Percentiles rank a stretch among this genome's conserved stretches.
These are phyloP conservation scores for Penicillium bialowiezense DNA, from an alignment of 495 filamentous ascomycete genomes.

Conservation along the genomic window DNA sequence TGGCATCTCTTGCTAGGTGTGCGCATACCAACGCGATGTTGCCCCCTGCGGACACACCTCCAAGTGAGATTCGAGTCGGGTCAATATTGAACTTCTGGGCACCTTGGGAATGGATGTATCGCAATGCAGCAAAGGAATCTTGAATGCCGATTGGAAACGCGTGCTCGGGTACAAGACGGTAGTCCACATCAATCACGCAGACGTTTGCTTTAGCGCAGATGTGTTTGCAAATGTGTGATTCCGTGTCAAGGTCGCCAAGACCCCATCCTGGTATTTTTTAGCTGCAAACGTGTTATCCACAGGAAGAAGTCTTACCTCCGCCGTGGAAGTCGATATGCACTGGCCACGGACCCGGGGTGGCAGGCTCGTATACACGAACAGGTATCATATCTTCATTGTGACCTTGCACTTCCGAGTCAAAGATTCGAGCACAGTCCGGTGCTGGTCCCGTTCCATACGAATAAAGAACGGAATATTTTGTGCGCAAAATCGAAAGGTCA, in stretches of 20 bases:
- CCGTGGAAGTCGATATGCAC: constrained; percentile 51
- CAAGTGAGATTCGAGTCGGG: constrained; percentile 41
- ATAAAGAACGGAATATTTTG: constrained; percentile 30
- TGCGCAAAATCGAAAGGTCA: constrained; percentile 22
- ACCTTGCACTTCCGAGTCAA: constrained; percentile 34
- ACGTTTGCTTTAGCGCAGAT: constrained; percentile 33
- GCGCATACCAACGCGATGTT: constrained; percentile 45
- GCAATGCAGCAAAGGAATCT: constrained; percentile 44
- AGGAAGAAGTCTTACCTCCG: constrained; percentile 11
- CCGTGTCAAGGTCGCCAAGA: constrained; percentile 44
- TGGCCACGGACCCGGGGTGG: constrained; percentile 39
- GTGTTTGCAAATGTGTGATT: constrained; percentile 33
- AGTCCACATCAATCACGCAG: constrained; percentile 51
- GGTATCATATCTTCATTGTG: constrained; percentile 40
- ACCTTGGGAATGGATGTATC: constrained; percentile 21
- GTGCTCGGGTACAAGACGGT: constrained; percentile 48
- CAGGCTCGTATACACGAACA: constrained; percentile 44
- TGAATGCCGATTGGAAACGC: constrained; percentile 45
- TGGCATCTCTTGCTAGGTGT: constrained; percentile 48
- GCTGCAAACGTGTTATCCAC: not conserved
- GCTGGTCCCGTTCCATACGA: constrained; percentile 30
- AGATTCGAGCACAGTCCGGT: constrained; percentile 22
- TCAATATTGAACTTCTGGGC: constrained; percentile 42
- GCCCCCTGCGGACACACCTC: constrained; percentile 49
- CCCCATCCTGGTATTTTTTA: constrained; percentile 40